These are phyloP conservation scores for Pseudocercospora pini-densiflorae DNA, from an alignment of 2,329 filamentous ascomycete genomes.

Conservation along the genomic window DNA sequence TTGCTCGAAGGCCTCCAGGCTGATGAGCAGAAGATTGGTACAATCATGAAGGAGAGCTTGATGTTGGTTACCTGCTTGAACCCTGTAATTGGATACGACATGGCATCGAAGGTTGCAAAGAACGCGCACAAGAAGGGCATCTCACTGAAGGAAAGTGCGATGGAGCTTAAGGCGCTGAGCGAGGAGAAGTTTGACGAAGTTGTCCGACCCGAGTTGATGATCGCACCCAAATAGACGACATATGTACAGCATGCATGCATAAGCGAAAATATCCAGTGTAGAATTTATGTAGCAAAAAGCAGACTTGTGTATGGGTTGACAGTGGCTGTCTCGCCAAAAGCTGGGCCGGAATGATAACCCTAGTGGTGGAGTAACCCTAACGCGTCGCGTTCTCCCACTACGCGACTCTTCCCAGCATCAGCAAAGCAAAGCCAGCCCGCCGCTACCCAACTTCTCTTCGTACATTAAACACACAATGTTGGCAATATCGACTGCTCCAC, in stretches of 20 bases:
- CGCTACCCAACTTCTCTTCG: not conserved
- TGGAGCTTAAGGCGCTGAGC: conserved; percentile 89
- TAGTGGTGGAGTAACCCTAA: not conserved
- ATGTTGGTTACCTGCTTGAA: conserved; percentile 99
- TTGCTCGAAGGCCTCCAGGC: conserved; percentile 85
- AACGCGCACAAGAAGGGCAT: conserved; percentile 98
- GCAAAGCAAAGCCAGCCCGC: not conserved
- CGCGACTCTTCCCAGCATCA: not conserved
- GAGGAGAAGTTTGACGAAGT: conserved; percentile 88
- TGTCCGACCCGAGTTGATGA: conserved; percentile 93
- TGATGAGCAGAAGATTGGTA: conserved; percentile 89
- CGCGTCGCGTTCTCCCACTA: not conserved
- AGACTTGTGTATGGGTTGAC: not conserved
- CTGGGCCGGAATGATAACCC: not conserved
- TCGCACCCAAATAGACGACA: conserved; percentile 66
- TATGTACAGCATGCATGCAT: not conserved
- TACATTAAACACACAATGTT: conserved; percentile 31
- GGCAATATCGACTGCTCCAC: conserved; percentile 36
- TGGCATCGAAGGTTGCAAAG: conserved; percentile 96
- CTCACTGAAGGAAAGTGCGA: conserved; percentile 89
- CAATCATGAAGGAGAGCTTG: conserved; percentile 92
- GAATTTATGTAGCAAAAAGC: not conserved
- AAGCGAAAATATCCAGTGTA: not conserved
- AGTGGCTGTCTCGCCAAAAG: not conserved
- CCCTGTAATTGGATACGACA: conserved; percentile 96